A percentile compares a stretch with the other conserved stretches of the same genome.
Evolutionary conservation across 768 basidiomycete species (phyloP).

Genomic region (Rhodotorula taiwanensis): DNA sequence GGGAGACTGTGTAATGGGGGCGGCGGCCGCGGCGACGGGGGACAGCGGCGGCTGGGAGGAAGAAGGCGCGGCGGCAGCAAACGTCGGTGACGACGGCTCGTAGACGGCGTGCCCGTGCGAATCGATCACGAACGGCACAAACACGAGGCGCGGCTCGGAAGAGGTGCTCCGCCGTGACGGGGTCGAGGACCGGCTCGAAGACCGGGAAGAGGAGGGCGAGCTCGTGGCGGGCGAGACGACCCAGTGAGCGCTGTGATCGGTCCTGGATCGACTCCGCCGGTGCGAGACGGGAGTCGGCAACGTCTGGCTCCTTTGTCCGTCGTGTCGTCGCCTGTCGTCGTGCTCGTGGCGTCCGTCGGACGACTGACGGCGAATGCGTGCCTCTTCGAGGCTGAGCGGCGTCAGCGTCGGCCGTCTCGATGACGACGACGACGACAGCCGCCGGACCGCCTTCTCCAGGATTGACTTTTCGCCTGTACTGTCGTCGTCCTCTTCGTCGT

Average conservation of each 20-base stretch:
- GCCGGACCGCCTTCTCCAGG: not conserved
- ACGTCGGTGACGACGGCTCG: constrained; percentile 4
- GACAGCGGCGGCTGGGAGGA: not conserved
- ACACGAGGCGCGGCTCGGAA: constrained; percentile 18
- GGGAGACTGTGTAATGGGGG: too few relatives aligned
- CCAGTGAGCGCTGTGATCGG: too few relatives aligned
- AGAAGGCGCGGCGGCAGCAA: not conserved
- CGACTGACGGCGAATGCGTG: not conserved
- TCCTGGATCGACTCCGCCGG: too few relatives aligned
- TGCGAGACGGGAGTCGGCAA: constrained; percentile 6
- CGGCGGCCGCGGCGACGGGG: not conserved
- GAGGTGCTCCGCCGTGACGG: not conserved
- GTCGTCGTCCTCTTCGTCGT: not conserved
- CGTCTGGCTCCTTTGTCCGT: not conserved
- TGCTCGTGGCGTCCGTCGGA: not conserved
- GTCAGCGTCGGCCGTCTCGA: not conserved
- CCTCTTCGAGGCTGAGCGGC: not conserved
- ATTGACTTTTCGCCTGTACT: not conserved
- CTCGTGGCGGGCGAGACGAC: too few relatives aligned
- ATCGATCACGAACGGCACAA: constrained; percentile 31
- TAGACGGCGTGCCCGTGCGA: constrained; percentile 7
- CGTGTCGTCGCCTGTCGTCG: not conserved
- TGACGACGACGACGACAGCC: not conserved
- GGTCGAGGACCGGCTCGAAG: too few relatives aligned
- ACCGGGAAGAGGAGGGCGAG: too few relatives aligned